Evolutionary conservation across 2,329 filamentous ascomycete species (phyloP), one percentile per base, ranked within the genome.

Genomic region (Fonsecaea monophora): DNA sequence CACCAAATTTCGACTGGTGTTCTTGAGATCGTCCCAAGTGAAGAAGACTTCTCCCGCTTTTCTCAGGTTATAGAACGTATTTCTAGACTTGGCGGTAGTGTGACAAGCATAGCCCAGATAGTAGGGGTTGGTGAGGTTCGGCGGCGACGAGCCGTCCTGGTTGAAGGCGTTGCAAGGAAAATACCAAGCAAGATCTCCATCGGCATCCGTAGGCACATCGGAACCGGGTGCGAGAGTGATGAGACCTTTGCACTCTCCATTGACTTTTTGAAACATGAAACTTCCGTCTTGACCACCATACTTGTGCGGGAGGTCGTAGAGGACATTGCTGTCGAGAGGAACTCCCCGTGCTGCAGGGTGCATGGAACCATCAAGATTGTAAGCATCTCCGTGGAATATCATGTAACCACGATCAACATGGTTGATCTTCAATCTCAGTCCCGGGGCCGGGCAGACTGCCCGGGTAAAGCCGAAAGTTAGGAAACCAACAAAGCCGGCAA

Each of bases 211-310:
- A 1, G 94, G 92, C 8, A 99, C 88, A 73, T 92, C 90, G 0
- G 94, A 96, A 63, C 83, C 83, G 1, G 85, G 76, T 0, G 90
- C 87, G 7, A 84, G 79, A 0, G 87, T 96, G 76, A 99, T 97
- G 64, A 98, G 80, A 9, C 86, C 91, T 81, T 98, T 99, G 85
- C 95, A 99, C 69, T 91, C 91, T 56, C 95, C 96, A 74, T 99
- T 99, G 78, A 99, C 95, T 72, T 98, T 96, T 77, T 99, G 95
- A 81, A 99, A 99, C 75, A 99, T 81, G 77, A 99, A 99, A 76
- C 94, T 98, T 65, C 92, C 94, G 76, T 99, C 96, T 78, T 91
- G 86, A n/a, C 94, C 95, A 63, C 89, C 90, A 73, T 94, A 88
- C 75, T 92, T 92, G 72, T 90, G 86, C 0, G 89, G 85, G n/a